Evolutionary conservation across 2,329 filamentous ascomycete genomes (phyloP).

Genomic region (Hymenotorrendiella dingleyae): DNA sequence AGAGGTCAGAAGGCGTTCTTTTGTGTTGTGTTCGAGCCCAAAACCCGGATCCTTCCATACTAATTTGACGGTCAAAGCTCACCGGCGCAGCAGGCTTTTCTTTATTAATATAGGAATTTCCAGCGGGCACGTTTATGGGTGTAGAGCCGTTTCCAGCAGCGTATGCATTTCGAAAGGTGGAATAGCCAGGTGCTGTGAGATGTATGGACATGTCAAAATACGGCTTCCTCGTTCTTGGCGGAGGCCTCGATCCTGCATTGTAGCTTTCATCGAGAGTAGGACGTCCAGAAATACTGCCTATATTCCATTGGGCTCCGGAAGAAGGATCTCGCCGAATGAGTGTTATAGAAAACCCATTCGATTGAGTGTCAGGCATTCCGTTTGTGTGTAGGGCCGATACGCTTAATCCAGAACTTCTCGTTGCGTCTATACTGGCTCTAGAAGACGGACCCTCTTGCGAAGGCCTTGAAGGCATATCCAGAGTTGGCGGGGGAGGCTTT

Average conservation of each 20-base stretch:
- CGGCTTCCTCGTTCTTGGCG: constrained; percentile 33
- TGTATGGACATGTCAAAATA: constrained; percentile 29
- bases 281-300: constrained; percentile 52
- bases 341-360: constrained; percentile 31
- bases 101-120: constrained; percentile 1
- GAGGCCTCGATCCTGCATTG: constrained; percentile 22
- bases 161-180: constrained; percentile 21
- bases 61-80: constrained; percentile 47
- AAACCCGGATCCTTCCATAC: constrained; percentile 40
- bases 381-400: not conserved
- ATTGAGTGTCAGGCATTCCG: not conserved
- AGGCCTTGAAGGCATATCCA: constrained; percentile 9
- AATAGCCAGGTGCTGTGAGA: constrained; percentile 30
- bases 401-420: not conserved
- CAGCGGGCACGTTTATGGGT: not conserved
- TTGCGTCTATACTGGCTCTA: constrained; percentile 7
- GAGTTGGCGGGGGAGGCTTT: constrained; percentile 16
- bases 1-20: constrained; percentile 22
- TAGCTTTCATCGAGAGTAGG: constrained; percentile 13
- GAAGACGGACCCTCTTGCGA: not conserved
- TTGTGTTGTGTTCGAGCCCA: constrained; percentile 24
- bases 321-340: constrained; percentile 69
- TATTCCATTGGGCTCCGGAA: constrained; percentile 68
- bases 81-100: not conserved
- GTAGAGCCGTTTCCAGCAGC: not conserved